Base-by-base conservation (phyloP, 2,329 filamentous ascomycete genomes). In the Aspergillus sclerotialis region DNA sequence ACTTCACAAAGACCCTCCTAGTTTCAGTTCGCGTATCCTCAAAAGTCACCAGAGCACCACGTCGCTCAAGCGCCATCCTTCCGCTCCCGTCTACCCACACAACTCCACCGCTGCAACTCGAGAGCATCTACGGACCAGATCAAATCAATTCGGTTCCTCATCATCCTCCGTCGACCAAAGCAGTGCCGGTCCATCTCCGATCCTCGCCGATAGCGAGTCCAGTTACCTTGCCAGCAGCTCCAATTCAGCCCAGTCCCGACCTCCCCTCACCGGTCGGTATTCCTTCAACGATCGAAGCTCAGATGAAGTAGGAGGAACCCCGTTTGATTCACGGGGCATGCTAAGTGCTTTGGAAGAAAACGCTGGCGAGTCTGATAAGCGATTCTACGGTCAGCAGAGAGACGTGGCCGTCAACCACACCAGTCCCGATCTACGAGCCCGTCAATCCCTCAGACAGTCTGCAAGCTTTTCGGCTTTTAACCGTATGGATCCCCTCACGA, bases 391-490 rank as follows among this genome's bases (percentile, higher is more conserved):
- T n/a, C 31, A 33, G 11, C 16, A 12, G 9, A 26, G 10, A n/a
- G 8, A 11, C 12, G 3, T 16, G 11, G 15, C 11, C 17, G 18
- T 21, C 29, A 18, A 67, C 43, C 70, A 74, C 51, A 68, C 76
- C 40, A 72, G 65, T 41, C 68, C 76, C 43, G 73, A 79, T 46
- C 59, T 69, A 37, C 69, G 69, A 44, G 58, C 68, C 43, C 69
- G 70, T 25, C 78, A 78, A 39, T 60, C 68, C 29, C 68, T 84
- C 38, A 74, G 78, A 53, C 74, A 80, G 43, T 84, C 82, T 15
- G 70, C 73, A 40, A 84, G 79, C 58, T 82, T 81, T 56, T 71
- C 76, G 29, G 62, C 68, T 44, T 61, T 69, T 11, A 70, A 69
- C 52, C 61, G 66, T 30, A 71, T 75, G 64, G 73, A 73, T 51